Base-by-base conservation (phyloP, 345 rosid species). In the Dimocarpus longan region DNA sequence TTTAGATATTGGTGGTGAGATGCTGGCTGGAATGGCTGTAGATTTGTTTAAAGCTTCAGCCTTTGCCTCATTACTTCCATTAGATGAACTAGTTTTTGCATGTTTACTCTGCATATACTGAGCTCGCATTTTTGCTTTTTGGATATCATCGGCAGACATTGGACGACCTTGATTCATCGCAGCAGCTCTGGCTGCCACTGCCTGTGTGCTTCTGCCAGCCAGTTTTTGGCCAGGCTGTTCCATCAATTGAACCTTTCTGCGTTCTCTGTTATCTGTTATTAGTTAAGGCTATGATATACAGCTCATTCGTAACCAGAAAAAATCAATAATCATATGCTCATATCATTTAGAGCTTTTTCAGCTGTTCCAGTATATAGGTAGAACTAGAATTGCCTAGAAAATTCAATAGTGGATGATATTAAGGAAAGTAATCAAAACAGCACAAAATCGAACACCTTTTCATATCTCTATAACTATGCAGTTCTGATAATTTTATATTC, bases 131-230 rank as follows among this genome's bases (percentile, higher is more conserved):
- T 97, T 97, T 70, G 97, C 99, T 81, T 97, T 97, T 86, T 94
- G 97, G 83, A 94, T 94, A 87, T 97, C 99, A 88, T 97, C 99
- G 60, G 95, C 94, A 75, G 99, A 94, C 95, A 97, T 91, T 22
- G 99, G 99, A 68, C 98, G 98, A 70, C 93, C 87, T 78, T 86
- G 91, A 84, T 83, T 84, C 79, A 83, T 75, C 78, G 94, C 75
- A 46, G 79, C 90, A 68, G 86, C 73, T 84, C 90, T 91, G 50
- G 88, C 82, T 10, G 88, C 82, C 83, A 87, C 82, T 10, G 88
- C 82, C 83, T 93, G 99, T 4, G 89, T 84, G 80, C 89, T 86
- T 84, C 91, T 90, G 80, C 93, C 87, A 67, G 97, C 87, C 76
- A 87, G 52, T 83, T 87, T 94, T 84, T 94, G 98, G 70, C 97